Conservation (phyloP, 2,329 filamentous ascomycete genomes). For the Tricladium varicosporioides region DNA sequence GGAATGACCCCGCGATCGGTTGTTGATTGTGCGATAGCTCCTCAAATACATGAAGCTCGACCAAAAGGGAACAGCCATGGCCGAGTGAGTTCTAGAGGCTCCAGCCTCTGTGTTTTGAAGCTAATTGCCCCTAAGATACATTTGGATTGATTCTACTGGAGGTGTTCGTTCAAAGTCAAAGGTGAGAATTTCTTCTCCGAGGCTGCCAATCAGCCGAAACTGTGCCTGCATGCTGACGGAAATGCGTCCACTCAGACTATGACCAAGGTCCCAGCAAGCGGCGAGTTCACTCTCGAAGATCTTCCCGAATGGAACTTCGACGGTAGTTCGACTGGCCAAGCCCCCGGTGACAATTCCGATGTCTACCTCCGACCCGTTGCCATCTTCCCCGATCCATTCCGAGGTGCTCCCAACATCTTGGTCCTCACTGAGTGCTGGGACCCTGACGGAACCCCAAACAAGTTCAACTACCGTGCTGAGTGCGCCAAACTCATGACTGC, state of each 20-base stretch:
- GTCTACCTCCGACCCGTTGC: constrained; percentile 92
- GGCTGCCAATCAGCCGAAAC: background rate
- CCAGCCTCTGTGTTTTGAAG: constrained; percentile 56
- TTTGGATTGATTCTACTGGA: constrained; percentile 88
- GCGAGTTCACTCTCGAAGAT: constrained; percentile 50
- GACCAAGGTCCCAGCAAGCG: constrained; percentile 49
- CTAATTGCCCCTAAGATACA: constrained; percentile 51
- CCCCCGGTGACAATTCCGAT: constrained; percentile 92
- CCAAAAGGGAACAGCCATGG: constrained; percentile 85
- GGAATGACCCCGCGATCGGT: constrained; percentile 15
- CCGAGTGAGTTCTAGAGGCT: constrained; percentile 70
- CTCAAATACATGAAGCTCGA: constrained; percentile 88
- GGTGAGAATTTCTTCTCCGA: constrained; percentile 54
- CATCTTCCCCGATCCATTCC: constrained; percentile 90
- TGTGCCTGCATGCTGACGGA: constrained; percentile 10
- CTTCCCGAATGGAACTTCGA: constrained; percentile 81
- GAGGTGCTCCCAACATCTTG: constrained; percentile 84
- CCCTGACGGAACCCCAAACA: constrained; percentile 91
- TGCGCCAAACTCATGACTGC: constrained; percentile 85
- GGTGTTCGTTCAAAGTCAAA: constrained; percentile 92
- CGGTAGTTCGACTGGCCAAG: constrained; percentile 89
- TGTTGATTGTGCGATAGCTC: constrained; percentile 56
- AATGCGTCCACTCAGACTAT: constrained; percentile 54
- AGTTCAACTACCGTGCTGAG: constrained; percentile 97
- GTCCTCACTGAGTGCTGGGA: constrained; percentile 96